A percentile compares a stretch with the other conserved stretches of the same genome.
These are phyloP conservation scores for Trametes cingulata DNA, from an alignment of 768 basidiomycete genomes.

Conservation along the genomic window DNA sequence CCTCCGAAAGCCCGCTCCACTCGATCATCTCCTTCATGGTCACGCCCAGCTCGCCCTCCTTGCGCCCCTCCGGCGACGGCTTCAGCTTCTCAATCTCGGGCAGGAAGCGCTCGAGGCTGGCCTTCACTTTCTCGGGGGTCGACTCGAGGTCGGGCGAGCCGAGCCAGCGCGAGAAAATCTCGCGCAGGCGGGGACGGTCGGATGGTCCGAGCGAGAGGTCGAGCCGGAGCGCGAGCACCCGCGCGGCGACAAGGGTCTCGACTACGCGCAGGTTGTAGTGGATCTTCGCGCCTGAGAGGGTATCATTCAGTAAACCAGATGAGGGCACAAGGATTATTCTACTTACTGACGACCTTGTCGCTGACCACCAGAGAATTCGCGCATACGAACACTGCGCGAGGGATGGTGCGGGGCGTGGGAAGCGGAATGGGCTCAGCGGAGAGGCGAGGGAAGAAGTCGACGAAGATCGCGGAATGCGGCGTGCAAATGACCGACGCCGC, in stretches of 20 bases:
- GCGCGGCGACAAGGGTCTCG: constrained; percentile 82
- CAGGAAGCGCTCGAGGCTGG: constrained; percentile 48
- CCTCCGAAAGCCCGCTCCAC: constrained; percentile 56
- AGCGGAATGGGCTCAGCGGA: constrained; percentile 67
- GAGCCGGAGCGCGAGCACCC: constrained; percentile 65
- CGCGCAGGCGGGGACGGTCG: constrained; percentile 64
- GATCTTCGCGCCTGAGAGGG: constrained; percentile 57
- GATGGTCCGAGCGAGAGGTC: constrained; percentile 41
- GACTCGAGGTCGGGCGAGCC: constrained; percentile 36
- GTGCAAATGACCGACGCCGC: constrained; percentile 82
- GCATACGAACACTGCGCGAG: constrained; percentile 63
- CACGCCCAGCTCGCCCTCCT: constrained; percentile 51
- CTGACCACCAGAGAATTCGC: constrained; percentile 84
- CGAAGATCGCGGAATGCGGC: constrained; percentile 70
- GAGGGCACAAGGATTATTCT: too few species aligned
- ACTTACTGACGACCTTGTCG: constrained; percentile 59
- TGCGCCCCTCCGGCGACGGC: constrained; percentile 35
- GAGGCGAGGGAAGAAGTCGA: constrained; percentile 79
- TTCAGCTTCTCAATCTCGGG: constrained; percentile 54
- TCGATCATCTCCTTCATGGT: constrained; percentile 75
- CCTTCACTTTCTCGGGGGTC: constrained; percentile 45
- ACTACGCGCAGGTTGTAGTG: constrained; percentile 91
- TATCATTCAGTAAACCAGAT: too few species aligned
- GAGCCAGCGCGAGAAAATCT: constrained; percentile 61
- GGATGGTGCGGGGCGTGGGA: constrained; percentile 39